Evolutionary conservation across 2,329 filamentous ascomycete genomes (phyloP).

Genomic region (Chrysoporthe puriensis): DNA sequence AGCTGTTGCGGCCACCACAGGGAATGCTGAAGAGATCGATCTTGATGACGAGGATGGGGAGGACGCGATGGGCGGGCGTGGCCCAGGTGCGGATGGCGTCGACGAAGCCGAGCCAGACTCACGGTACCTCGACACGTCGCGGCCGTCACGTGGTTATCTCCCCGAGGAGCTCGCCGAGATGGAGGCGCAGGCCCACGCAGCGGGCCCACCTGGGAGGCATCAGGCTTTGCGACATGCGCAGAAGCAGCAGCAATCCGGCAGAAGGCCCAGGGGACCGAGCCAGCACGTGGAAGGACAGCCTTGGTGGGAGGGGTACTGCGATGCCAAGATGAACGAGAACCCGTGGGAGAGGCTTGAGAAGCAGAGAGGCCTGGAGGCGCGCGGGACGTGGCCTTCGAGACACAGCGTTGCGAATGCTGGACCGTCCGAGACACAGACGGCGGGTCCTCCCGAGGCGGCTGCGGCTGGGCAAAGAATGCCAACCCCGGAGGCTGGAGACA

Average conservation of each 20-base stretch:
- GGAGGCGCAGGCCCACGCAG: conserved; percentile 33
- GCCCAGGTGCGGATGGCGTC: not conserved
- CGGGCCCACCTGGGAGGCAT: conserved; percentile 19
- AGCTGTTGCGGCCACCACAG: not conserved
- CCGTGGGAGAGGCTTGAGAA: conserved; percentile 68
- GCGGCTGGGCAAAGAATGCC: not conserved
- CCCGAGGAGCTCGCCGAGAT: conserved; percentile 23
- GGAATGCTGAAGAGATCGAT: conserved; percentile 52
- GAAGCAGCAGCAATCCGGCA: conserved; percentile 37
- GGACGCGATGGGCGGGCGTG: not conserved
- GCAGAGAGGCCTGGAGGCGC: conserved; percentile 45
- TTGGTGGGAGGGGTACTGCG: conserved; percentile 72
- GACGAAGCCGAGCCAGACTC: conserved; percentile 31
- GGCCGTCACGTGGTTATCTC: conserved; percentile 33
- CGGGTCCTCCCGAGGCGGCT: not conserved
- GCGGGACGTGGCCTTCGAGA: conserved; percentile 51
- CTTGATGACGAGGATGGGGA: conserved; percentile 37
- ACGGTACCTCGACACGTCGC: conserved; percentile 40
- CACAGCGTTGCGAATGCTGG: not conserved
- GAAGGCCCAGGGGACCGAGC: conserved; percentile 40
- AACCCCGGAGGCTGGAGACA: not conserved
- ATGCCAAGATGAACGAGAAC: conserved; percentile 70
- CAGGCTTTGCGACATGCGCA: not conserved
- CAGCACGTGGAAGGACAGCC: conserved; percentile 7
- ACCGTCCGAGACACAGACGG: not conserved